Conservation (phyloP, 768 basidiomycete genomes). For the Termitomyces sp. region DNA sequence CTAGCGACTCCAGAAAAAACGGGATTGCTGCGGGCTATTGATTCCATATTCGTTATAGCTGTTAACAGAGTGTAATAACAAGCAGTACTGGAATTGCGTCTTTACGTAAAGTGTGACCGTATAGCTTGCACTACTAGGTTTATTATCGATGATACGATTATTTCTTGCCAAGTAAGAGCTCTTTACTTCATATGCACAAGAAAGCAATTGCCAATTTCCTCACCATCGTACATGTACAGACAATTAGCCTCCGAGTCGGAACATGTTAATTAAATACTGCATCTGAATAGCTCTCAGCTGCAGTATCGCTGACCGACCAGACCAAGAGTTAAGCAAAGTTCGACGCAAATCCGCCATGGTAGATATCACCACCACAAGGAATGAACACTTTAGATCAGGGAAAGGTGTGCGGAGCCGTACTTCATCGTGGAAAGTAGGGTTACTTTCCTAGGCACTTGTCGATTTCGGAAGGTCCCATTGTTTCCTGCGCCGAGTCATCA, state of each 20-base stretch:
- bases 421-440: background rate
- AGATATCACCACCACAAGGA: too few relatives aligned
- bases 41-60: background rate
- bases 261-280: too few relatives aligned
- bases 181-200: too few relatives aligned
- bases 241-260: too few relatives aligned
- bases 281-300: too few relatives aligned
- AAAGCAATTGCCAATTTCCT: background rate
- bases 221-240: background rate
- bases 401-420: too few relatives aligned
- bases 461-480: background rate
- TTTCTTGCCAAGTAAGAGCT: background rate
- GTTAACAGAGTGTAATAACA: background rate
- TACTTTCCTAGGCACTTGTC: background rate
- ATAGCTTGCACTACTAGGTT: background rate
- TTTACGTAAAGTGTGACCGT: background rate
- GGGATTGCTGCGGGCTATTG: conserved; percentile 88
- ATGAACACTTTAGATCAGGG: too few relatives aligned
- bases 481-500: background rate
- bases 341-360: too few relatives aligned
- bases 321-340: too few relatives aligned
- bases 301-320: too few relatives aligned
- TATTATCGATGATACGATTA: background rate
- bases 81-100: background rate
- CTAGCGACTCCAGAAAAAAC: conserved; percentile 89